Percentiles rank a stretch among this genome's conserved stretches.
Evolutionary conservation across 371 early-diverging fungal species (phyloP).

Genomic region (Encephalitozoon cuniculi): DNA sequence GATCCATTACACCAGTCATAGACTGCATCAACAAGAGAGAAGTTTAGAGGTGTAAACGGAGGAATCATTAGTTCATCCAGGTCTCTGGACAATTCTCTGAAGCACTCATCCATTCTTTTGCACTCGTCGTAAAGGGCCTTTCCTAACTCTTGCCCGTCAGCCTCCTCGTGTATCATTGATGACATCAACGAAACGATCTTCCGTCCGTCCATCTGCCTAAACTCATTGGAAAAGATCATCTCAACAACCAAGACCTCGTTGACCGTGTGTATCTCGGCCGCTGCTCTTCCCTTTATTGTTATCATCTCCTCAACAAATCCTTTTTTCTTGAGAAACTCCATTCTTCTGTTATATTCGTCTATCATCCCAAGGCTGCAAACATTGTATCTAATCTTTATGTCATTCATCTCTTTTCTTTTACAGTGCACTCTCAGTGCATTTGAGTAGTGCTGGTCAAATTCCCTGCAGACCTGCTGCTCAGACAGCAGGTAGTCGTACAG

Average conservation of each 20-base stretch:
- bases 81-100: conserved; percentile 22
- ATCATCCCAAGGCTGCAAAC: conserved; percentile 36
- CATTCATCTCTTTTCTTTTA: conserved; percentile 20
- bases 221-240: conserved; percentile 50
- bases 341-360: conserved; percentile 54
- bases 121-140: conserved; percentile 25
- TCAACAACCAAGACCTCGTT: conserved; percentile 58
- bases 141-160: conserved; percentile 21
- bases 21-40: conserved; percentile 45
- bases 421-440: background rate
- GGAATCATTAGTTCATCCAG: conserved; percentile 25
- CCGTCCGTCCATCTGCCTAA: conserved; percentile 20
- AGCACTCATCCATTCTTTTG: conserved; percentile 14
- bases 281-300: conserved; percentile 55
- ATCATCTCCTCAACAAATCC: conserved; percentile 44
- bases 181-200: conserved; percentile 46
- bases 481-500: background rate
- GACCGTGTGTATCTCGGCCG: conserved; percentile 57
- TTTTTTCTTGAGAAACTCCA: conserved; percentile 46
- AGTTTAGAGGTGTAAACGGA: conserved; percentile 36
- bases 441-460: conserved; percentile 46
- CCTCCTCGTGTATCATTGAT: conserved; percentile 53
- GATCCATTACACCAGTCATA: conserved; percentile 53
- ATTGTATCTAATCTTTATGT: conserved; percentile 28
- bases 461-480: conserved; percentile 23